phyloP scores from a whole-genome alignment of 176 grass and related monocot species.

The Echinochloa phyllopogon region DNA sequence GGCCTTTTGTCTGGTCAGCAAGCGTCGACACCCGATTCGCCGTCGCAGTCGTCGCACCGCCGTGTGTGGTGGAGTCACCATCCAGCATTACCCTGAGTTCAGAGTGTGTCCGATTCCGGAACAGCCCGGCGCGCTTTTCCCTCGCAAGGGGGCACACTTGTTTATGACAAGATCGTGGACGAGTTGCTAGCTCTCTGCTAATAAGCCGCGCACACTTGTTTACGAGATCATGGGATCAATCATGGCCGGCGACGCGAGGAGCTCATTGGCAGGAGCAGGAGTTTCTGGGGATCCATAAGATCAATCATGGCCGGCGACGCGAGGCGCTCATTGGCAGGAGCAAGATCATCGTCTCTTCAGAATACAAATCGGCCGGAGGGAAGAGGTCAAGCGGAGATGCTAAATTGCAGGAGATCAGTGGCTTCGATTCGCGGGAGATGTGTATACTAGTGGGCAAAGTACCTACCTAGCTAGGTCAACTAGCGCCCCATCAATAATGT shows the following conservation, averaged over 20 bases:
- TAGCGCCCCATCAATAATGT: background rate
- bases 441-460: background rate
- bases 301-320: constrained; percentile 3
- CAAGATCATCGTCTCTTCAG: constrained; percentile 14
- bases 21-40: background rate
- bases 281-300: too few species aligned
- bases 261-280: constrained; percentile 22
- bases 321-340: constrained; percentile 10
- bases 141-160: background rate
- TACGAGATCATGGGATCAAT: constrained; percentile 38
- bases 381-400: background rate
- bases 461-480: constrained; percentile 44
- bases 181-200: background rate
- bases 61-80: background rate
- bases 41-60: background rate
- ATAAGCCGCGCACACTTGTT: constrained; percentile 3
- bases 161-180: background rate
- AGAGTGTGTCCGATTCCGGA: background rate
- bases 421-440: constrained; percentile 34
- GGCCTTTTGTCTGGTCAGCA: constrained; percentile 6
- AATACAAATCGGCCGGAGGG: background rate
- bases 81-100: background rate
- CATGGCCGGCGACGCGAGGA: background rate
- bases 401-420: constrained; percentile 2
- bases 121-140: background rate